Evolutionary conservation across 306 rosid genomes (phyloP).

Genomic region (Amphicarpaea edgeworthii): DNA sequence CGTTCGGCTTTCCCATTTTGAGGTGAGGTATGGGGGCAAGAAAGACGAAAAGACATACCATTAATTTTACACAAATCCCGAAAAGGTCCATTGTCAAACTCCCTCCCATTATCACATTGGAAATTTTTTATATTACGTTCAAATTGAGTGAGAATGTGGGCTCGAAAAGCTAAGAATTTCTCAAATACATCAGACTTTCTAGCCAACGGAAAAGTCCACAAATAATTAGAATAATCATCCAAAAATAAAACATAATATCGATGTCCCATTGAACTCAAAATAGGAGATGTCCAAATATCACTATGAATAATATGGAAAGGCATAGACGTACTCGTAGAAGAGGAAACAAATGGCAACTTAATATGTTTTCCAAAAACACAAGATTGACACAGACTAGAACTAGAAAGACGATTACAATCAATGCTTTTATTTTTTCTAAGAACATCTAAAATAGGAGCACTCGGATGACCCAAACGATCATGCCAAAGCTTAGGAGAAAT

Average conservation of each 20-base stretch:
- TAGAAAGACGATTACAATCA: neutral
- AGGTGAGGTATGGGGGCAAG: too few species aligned
- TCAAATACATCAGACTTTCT: too few species aligned
- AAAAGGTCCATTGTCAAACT: too few species aligned
- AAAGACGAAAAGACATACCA: too few species aligned
- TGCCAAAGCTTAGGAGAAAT: neutral
- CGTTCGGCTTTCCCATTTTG: too few species aligned
- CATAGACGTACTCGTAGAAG: neutral
- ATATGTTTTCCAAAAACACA: neutral
- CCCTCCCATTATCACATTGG: too few species aligned
- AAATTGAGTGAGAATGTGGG: too few species aligned
- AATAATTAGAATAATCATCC: neutral
- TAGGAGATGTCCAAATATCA: neutral
- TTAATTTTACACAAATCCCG: too few species aligned
- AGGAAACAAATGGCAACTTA: too few species aligned
- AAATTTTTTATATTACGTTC: too few species aligned
- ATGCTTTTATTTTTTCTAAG: neutral
- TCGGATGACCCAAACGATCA: neutral
- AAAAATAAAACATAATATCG: neutral
- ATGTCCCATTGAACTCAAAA: neutral
- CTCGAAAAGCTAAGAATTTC: too few species aligned
- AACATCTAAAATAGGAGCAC: neutral
- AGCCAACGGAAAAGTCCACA: neutral
- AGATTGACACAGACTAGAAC: neutral
- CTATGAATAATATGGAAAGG: neutral